Conservation (phyloP, 192 early-diverging fungal genomes). For the Mortierella hygrophila region DNA sequence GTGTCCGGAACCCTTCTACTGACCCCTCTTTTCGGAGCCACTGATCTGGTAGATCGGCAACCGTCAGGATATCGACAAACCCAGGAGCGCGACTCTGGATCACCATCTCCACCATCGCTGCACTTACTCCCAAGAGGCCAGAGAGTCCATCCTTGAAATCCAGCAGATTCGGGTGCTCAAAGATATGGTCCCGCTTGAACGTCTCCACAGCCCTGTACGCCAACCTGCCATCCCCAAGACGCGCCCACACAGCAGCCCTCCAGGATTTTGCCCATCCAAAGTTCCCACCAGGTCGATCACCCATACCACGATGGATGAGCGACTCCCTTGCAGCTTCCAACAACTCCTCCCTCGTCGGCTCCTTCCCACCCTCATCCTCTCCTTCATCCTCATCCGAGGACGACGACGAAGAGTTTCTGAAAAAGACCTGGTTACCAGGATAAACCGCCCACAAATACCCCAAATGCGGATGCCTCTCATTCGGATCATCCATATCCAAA, state of each 20-base stretch:
- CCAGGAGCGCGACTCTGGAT: slow-evolving; percentile 29
- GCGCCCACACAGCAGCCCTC: slow-evolving; percentile 48
- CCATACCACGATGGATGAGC: slow-evolving; percentile 15
- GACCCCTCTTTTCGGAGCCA: slow-evolving; percentile 23
- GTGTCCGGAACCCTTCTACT: slow-evolving; percentile 29
- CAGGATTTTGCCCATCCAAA: slow-evolving; percentile 46
- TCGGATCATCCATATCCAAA: slow-evolving; percentile 51
- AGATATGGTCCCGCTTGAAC: slow-evolving; percentile 19
- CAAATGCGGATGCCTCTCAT: slow-evolving; percentile 33
- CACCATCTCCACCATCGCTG: slow-evolving; percentile 47
- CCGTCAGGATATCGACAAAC: slow-evolving; percentile 22
- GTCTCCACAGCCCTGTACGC: slow-evolving; percentile 5
- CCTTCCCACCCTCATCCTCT: background rate
- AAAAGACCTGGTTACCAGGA: slow-evolving; percentile 43
- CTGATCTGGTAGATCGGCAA: slow-evolving; percentile 23
- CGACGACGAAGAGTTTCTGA: background rate
- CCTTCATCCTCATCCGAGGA: background rate
- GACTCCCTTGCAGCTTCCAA: slow-evolving; percentile 22
- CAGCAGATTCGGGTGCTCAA: slow-evolving; percentile 17
- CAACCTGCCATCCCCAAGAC: slow-evolving; percentile 19
- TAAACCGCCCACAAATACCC: slow-evolving; percentile 43
- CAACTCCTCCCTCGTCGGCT: background rate
- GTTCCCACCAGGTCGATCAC: background rate
- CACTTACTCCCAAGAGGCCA: slow-evolving; percentile 30
- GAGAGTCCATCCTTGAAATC: slow-evolving; percentile 34